Base-by-base conservation (phyloP, 176 grass and related monocot species). In the Zizania latifolia region DNA sequence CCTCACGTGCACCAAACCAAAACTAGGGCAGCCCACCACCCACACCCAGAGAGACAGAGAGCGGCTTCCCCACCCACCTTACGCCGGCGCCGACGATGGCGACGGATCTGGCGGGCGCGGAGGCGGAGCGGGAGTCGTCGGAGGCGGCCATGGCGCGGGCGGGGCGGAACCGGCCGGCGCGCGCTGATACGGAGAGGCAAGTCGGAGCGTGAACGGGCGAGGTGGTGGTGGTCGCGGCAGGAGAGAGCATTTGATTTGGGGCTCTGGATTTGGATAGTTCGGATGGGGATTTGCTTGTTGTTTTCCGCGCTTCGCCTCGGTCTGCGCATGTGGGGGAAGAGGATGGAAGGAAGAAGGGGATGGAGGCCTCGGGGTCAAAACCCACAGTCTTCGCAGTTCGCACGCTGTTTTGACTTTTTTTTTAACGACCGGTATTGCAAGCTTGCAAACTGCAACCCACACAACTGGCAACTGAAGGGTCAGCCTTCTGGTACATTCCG, bases 61-160 rank as follows among this genome's bases (percentile, higher is more conserved):
- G 61, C 38, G 53, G 27, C 27, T 14, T n/a, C n/a, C 8, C 48
- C 31, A 4, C 55, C 83, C 62, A 89, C 87, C 87, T 87, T 72
- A 87, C 72, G 23, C 90, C 90, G 21, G 86, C 90, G 57, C 90
- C 86, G 63, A 93, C 53, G 36, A 93, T 79, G 62, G 90, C 86
- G 39, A 93, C 86, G 34, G 90, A 93, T 60, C 78, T 83, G 10
- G 59, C 59, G 28, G 43, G 26, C 22, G 69, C 64, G 58, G 66
- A 74, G 62, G 15, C 43, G 14, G n/a, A n/a, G n/a, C 54, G 54
- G 3, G 68, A 22, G 50, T 88, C 82, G 73, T 75, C 38, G 41
- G 80, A 86, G 60, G 60, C 48, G 51, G 71, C 90, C 90, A 93
- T 93, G 83, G 72, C 68, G 85, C 82, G 74, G 31, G 67, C 58